Evolutionary conservation across 1,284 basidiomycete genomes (phyloP), one percentile per base, ranked within the genome.

Genomic region (Ustilago tritici): DNA sequence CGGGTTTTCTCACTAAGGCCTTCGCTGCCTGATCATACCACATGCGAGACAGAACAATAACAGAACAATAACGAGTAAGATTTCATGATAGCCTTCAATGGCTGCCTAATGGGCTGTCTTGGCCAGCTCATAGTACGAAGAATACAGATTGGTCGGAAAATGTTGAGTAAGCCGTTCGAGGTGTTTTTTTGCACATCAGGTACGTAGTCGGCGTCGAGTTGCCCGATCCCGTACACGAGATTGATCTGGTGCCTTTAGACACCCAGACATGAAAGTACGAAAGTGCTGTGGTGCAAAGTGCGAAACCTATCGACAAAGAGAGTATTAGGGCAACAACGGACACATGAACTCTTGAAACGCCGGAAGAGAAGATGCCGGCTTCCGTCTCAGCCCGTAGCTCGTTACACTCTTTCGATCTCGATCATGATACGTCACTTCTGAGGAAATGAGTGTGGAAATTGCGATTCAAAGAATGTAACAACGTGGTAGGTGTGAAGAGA

Each of bases 211-310:
- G 6, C 19, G 23, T 65, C 61, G 15, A 65, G 17, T 23, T 55
- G 49, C 0, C 59, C 68, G 12, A 70, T 55, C 6, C 68, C 68
- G 31, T 70, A 65, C 40, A 23, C 23, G 23, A 23, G 23, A 23
- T 23, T 23, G 23, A 23, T 23, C 23, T 23, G 23, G 23, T 23
- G 23, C 23, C 1, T 23, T 23, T 23, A 23, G 23, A 23, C 23
- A 23, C 23, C 23, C 23, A 23, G 23, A 23, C 23, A 23, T 23
- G 23, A 23, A 23, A 23, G 23, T 23, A 23, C 23, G 23, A 23
- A 23, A 23, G 23, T 23, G 23, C 23, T 23, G 23, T 23, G 1
- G 23, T 23, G 23, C 23, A 23, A 23, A 23, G 23, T 23, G 23
- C 1, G 23, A 23, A 23, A 23, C 2, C 23, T 23, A 23, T 23